These are phyloP conservation scores for Xylaria grammica DNA, from an alignment of 495 filamentous ascomycete genomes.

Conservation along the genomic window DNA sequence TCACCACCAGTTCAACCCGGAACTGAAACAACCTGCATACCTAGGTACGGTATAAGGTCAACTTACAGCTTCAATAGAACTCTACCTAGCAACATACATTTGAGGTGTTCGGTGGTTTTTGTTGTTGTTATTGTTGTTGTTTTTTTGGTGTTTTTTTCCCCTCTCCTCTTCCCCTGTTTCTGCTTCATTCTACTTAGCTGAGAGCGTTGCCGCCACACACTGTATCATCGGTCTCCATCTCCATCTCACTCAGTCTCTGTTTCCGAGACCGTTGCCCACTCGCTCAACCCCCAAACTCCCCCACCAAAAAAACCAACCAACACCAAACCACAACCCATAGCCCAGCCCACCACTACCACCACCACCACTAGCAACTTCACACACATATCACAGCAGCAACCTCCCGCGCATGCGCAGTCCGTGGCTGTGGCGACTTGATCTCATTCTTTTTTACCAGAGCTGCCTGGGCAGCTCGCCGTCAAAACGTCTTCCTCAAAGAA, in stretches of 20 bases:
- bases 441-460: constrained; percentile 42
- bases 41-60: neutral
- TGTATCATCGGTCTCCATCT: too few species aligned
- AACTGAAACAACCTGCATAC: constrained; percentile 2
- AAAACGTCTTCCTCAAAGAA: constrained; percentile 92
- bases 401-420: constrained; percentile 5
- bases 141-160: neutral
- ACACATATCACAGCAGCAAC: neutral
- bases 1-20: constrained; percentile 7
- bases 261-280: neutral
- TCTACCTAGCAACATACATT: neutral
- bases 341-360: neutral
- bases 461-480: constrained; percentile 74
- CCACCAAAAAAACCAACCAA: neutral
- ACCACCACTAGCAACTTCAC: neutral
- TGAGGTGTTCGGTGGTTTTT: too few species aligned
- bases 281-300: neutral
- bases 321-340: neutral
- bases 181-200: too few species aligned
- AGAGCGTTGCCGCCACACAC: too few species aligned
- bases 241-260: neutral
- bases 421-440: constrained; percentile 12
- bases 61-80: constrained; percentile 20
- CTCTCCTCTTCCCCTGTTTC: too few species aligned
- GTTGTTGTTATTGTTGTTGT: too few species aligned